Percentiles rank a stretch among this genome's conserved stretches.
phyloP scores from a whole-genome alignment of 495 filamentous ascomycete genomes.

The Acidiella bohemica region DNA sequence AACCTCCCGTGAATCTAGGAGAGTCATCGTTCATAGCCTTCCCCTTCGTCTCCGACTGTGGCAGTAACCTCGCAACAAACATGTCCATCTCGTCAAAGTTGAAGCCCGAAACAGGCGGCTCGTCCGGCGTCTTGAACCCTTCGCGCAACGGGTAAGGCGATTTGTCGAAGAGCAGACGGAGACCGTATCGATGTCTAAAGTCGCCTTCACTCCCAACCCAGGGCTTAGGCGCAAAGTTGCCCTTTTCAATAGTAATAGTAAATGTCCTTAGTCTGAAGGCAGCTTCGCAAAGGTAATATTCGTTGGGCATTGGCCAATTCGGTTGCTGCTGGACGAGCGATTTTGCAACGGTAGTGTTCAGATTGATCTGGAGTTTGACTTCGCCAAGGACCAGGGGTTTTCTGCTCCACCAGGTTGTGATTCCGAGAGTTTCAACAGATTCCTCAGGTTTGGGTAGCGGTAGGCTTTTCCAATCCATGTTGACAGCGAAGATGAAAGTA shows the following conservation, averaged over 20 bases:
- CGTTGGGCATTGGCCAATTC: no score
- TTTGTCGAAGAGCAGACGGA: conserved; percentile 10
- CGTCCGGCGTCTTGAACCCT: conserved; percentile 7
- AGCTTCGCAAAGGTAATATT: no score
- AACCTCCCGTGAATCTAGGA: conserved; percentile 2
- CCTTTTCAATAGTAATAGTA: conserved; percentile 4
- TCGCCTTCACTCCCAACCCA: conserved; percentile 7
- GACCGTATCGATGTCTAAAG: conserved; percentile 6
- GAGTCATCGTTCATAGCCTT: conserved; percentile 8
- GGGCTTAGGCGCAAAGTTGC: conserved; percentile 3
- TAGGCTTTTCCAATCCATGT: no score
- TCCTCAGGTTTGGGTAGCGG: no score
- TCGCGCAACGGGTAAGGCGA: conserved; percentile 7
- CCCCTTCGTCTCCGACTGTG: conserved; percentile 7
- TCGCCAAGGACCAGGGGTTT: no score
- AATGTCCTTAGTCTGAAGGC: no score
- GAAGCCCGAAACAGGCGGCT: conserved; percentile 1
- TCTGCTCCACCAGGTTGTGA: no score
- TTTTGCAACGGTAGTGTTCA: no score
- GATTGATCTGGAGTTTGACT: no score
- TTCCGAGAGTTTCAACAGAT: no score
- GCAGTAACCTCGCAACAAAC: conserved; percentile 5
- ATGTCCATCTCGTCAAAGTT: conserved; percentile 8
- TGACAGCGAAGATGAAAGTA: no score
- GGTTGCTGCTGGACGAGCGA: no score